Evolutionary conservation across 257 asterid species (phyloP).

Genomic region (Plectranthus barbatus): DNA sequence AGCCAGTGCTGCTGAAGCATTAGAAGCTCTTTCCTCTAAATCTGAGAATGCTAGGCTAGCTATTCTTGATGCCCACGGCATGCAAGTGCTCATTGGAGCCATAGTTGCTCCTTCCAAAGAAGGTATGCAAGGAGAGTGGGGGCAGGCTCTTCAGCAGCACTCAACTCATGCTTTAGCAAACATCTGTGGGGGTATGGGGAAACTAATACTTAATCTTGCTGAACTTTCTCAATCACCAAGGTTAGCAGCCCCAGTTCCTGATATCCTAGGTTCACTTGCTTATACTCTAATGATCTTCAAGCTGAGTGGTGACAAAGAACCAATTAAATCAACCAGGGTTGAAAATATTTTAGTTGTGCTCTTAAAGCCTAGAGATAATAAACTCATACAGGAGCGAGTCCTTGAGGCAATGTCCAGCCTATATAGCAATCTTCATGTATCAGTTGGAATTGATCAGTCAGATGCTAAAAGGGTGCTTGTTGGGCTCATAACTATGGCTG

Average conservation of each 20-base stretch:
- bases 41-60: slow-evolving; percentile 52
- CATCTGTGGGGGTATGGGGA: slow-evolving; percentile 65
- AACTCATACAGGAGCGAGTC: slow-evolving; percentile 71
- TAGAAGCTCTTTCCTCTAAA: slow-evolving; percentile 60
- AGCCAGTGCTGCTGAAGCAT: slow-evolving; percentile 88
- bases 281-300: slow-evolving; percentile 64
- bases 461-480: slow-evolving; percentile 69
- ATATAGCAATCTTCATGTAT: slow-evolving; percentile 47
- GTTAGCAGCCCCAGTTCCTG: slow-evolving; percentile 81
- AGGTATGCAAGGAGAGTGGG: slow-evolving; percentile 74
- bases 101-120: slow-evolving; percentile 82
- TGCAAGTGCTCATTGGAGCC: slow-evolving; percentile 63
- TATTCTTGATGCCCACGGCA: slow-evolving; percentile 57
- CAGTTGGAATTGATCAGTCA: slow-evolving; percentile 37
- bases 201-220: slow-evolving; percentile 58
- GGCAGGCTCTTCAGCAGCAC: slow-evolving; percentile 59
- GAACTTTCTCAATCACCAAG: slow-evolving; percentile 85
- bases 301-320: slow-evolving; percentile 37
- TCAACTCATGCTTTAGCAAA: slow-evolving; percentile 64
- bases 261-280: slow-evolving; percentile 85
- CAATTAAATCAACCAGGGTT: slow-evolving; percentile 37
- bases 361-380: slow-evolving; percentile 78
- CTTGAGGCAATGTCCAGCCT: slow-evolving; percentile 83
- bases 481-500: slow-evolving; percentile 72
- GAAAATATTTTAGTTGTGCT: slow-evolving; percentile 60